A percentile compares a stretch with the other conserved stretches of the same genome.
Evolutionary conservation across 2,329 filamentous ascomycete genomes (phyloP).

Genomic region (Knoxdaviesia proteae): DNA sequence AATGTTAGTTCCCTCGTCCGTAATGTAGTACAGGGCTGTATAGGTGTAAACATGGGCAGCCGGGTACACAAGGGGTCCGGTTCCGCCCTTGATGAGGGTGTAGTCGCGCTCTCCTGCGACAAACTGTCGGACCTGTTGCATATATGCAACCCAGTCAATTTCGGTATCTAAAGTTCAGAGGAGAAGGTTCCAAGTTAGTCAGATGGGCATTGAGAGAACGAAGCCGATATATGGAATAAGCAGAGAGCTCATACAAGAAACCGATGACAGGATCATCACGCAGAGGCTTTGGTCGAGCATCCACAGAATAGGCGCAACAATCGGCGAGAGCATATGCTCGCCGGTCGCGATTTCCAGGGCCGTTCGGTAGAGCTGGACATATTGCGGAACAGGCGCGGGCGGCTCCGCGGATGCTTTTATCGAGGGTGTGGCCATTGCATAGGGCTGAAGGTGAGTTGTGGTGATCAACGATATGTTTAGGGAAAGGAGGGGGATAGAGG

Average conservation of each 20-base stretch:
- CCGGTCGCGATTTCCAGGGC: slow-evolving; percentile 23
- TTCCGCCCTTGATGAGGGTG: slow-evolving; percentile 62
- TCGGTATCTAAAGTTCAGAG: slow-evolving; percentile 50
- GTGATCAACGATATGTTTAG: too few species aligned
- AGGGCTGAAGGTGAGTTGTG: too few species aligned
- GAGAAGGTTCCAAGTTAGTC: slow-evolving; percentile 1
- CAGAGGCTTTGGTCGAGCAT: slow-evolving; percentile 53
- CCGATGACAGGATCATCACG: slow-evolving; percentile 53
- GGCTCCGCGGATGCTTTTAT: background rate
- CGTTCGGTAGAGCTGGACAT: too few species aligned
- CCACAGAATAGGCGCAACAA: slow-evolving; percentile 40
- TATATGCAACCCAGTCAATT: slow-evolving; percentile 94
- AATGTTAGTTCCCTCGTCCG: slow-evolving; percentile 56
- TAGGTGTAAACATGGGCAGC: slow-evolving; percentile 89
- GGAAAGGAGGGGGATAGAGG: too few species aligned
- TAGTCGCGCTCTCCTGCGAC: slow-evolving; percentile 78
- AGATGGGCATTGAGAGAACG: background rate
- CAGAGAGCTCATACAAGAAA: slow-evolving; percentile 45
- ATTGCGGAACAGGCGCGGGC: slow-evolving; percentile 6
- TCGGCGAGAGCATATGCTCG: slow-evolving; percentile 24
- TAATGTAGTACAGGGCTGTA: slow-evolving; percentile 56
- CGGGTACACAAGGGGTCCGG: slow-evolving; percentile 87
- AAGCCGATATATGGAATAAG: background rate
- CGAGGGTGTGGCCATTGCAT: background rate
- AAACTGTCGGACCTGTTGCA: slow-evolving; percentile 74